A percentile compares a stretch with the other conserved stretches of the same genome.
Conservation (phyloP, 441 rosid genomes). For the Viola pubescens region DNA sequence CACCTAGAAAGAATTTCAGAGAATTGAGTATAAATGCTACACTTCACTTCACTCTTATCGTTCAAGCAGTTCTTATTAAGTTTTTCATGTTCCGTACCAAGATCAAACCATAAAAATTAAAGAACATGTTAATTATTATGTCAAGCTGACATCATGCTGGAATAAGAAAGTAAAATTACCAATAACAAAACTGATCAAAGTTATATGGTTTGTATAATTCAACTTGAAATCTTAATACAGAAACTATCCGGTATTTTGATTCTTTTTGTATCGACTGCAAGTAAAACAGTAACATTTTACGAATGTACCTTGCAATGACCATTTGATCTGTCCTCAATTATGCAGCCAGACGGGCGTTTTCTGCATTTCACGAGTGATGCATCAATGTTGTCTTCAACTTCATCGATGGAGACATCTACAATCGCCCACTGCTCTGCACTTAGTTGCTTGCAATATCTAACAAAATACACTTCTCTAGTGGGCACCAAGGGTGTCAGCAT, state of each 20-base stretch:
- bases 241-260: no score
- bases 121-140: no score
- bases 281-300: neutral
- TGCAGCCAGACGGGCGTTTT: constrained; percentile 95
- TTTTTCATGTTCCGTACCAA: no score
- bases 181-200: no score
- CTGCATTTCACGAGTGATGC: constrained; percentile 74
- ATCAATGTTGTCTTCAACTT: constrained; percentile 73
- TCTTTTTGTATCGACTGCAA: no score
- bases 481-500: constrained; percentile 91
- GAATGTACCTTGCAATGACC: constrained; percentile 76
- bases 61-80: no score
- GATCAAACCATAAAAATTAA: no score
- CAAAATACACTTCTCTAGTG: constrained; percentile 84
- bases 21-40: neutral
- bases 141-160: no score
- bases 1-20: constrained; percentile 36
- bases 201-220: no score
- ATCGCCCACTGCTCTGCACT: constrained; percentile 87
- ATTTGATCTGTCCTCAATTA: constrained; percentile 77
- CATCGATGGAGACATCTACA: constrained; percentile 77
- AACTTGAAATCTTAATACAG: no score
- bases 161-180: no score
- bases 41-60: no score
- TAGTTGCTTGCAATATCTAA: constrained; percentile 68